Conservation (phyloP, 371 early-diverging fungal species). For the Nematocida sp. region DNA sequence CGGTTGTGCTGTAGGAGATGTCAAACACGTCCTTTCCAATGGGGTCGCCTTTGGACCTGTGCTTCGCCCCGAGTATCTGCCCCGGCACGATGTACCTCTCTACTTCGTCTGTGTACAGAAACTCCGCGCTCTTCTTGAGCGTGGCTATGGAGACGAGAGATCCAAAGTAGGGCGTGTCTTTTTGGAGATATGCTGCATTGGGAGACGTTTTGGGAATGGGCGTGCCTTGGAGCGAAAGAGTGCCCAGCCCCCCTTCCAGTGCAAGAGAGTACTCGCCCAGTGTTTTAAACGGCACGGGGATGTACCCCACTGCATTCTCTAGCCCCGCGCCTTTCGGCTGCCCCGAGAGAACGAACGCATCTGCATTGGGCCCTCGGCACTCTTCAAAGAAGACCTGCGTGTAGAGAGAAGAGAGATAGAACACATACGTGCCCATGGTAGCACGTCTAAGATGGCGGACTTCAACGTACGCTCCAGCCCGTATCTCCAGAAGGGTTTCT, state of each 20-base stretch:
- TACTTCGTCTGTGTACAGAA: slow-evolving; percentile 27
- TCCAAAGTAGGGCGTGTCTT: slow-evolving; percentile 36
- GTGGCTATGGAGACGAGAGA: neutral
- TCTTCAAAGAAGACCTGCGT: slow-evolving; percentile 49
- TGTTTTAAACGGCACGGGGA: slow-evolving; percentile 20
- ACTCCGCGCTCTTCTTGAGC: neutral
- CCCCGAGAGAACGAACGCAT: neutral
- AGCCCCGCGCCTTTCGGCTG: neutral
- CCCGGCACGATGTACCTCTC: slow-evolving; percentile 17
- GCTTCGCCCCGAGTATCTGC: neutral
- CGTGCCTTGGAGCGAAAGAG: neutral
- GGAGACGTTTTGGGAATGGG: slow-evolving; percentile 28
- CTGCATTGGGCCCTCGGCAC: neutral
- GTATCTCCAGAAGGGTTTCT: slow-evolving; percentile 46
- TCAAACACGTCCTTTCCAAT: slow-evolving; percentile 9
- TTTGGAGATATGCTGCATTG: slow-evolving; percentile 24
- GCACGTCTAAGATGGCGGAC: slow-evolving; percentile 53
- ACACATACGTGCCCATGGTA: slow-evolving; percentile 34
- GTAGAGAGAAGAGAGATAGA: slow-evolving; percentile 62
- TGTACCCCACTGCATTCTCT: slow-evolving; percentile 40
- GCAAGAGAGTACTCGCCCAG: neutral
- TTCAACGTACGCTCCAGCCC: slow-evolving; percentile 44
- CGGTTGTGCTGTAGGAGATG: slow-evolving; percentile 28
- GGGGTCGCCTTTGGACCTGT: neutral
- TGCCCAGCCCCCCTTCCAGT: slow-evolving; percentile 4